Evolutionary conservation across 805 yeast genomes (phyloP).

Genomic region (Pichia nanzhaoensis): DNA sequence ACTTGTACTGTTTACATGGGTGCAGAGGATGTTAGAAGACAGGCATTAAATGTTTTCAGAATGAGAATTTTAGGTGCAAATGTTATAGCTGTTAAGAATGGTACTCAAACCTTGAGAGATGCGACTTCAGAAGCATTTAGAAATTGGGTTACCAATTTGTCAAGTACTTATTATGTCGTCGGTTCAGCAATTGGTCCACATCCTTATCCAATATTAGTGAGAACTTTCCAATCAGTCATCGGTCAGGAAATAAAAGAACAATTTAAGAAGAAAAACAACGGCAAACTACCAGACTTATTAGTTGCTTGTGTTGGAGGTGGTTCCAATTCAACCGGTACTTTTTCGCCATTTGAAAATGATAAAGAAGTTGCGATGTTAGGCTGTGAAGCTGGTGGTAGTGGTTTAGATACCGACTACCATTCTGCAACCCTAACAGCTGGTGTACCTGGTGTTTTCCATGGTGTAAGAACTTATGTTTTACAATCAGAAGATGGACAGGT

Average conservation of each 20-base stretch:
- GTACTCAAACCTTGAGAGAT: constrained; percentile 93
- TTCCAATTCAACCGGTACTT: constrained; percentile 92
- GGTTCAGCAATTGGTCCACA: constrained; percentile 99
- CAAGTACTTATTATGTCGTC: constrained; percentile 87
- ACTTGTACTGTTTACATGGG: constrained; percentile 97
- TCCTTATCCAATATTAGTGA: constrained; percentile 95
- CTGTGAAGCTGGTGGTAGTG: constrained; percentile 99
- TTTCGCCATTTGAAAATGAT: constrained; percentile 88
- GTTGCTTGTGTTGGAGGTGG: constrained; percentile 99
- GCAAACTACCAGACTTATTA: constrained; percentile 83
- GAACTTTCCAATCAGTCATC: constrained; percentile 96
- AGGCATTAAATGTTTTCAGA: constrained; percentile 95
- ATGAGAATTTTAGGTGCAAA: constrained; percentile 95
- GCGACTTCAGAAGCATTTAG: constrained; percentile 97
- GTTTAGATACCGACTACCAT: constrained; percentile 80
- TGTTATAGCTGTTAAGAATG: constrained; percentile 88
- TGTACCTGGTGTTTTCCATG: constrained; percentile 95
- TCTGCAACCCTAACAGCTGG: constrained; percentile 96
- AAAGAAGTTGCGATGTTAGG: constrained; percentile 74
- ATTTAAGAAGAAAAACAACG: constrained; percentile 69
- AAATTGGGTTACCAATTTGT: constrained; percentile 84
- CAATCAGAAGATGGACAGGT: constrained; percentile 94
- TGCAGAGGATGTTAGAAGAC: constrained; percentile 98
- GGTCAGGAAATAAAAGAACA: constrained; percentile 93
- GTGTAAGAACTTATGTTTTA: constrained; percentile 88